Base-by-base conservation (phyloP, 176 grass and related monocot genomes). In the Aegilops bicornis region DNA sequence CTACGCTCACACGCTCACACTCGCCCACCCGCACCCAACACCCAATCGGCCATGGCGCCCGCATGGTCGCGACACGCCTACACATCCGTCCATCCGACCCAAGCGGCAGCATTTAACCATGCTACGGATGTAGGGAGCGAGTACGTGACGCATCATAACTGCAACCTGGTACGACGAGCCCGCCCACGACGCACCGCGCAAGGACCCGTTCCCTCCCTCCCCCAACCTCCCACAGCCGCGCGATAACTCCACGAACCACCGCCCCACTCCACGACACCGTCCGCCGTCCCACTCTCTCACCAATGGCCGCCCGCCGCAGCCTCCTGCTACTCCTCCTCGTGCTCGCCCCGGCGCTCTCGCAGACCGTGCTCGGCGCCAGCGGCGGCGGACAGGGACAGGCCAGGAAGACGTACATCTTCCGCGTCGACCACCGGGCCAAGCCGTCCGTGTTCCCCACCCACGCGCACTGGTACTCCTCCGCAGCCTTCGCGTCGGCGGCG, bases 401-500 rank as follows among this genome's bases (percentile, higher is more conserved):
- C 22, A 86, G 47, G 70, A 95, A 91, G 89, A 96, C 90, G 13
- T 94, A 98, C 84, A 98, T 98, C 90, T 80, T 98, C 85, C 94
- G 90, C 20, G 87, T 98, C 22, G 66, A 98, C 82, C 86, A 89
- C 66, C 48, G 62, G 29, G 82, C 88, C 4, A 98, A 96, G 69
- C 97, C 97, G 32, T 82, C 94, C 22, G 86, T 91, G 23, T 98
- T 98, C 77, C 64, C 90, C 73, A 92, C 92, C 29, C 86, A 89
- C 68, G 85, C 90, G 27, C 85, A 94, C 94, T 96, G 92, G 93
- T 96, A 98, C 88, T 68, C 90, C 33, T 98, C 94, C 39, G 65
- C 90, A n/a, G 85, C 92, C 36, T 94, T 98, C 85, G 89, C 85
- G 29, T 89, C 79, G 0, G 20, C 63, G 0, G 35, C 13, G 0